Percentiles rank a stretch among this genome's conserved stretches.
Evolutionary conservation across 1,284 basidiomycete species (phyloP).

Genomic region (Sutorius eximius): DNA sequence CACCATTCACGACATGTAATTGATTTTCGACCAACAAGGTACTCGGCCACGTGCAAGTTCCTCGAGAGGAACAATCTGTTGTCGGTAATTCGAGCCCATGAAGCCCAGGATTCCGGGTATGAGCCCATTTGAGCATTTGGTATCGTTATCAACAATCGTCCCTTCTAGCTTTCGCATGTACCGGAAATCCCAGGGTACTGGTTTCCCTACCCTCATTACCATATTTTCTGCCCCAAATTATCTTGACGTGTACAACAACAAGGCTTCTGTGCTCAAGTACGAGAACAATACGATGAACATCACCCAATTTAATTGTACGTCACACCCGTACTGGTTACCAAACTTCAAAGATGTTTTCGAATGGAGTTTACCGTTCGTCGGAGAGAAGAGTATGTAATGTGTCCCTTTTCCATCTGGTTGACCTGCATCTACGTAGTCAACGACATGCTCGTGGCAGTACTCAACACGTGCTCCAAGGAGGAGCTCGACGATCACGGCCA

Average conservation of each 20-base stretch:
- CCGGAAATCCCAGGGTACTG: constrained; percentile 91
- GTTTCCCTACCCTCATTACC: constrained; percentile 94
- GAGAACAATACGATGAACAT: constrained; percentile 97
- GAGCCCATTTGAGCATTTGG: constrained; percentile 20
- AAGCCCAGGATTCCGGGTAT: constrained; percentile 92
- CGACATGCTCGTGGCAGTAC: constrained; percentile 93
- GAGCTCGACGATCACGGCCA: constrained; percentile 72
- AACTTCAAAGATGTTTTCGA: constrained; percentile 96
- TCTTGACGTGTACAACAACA: constrained; percentile 95
- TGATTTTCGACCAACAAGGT: constrained; percentile 10
- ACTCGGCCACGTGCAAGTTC: constrained; percentile 82
- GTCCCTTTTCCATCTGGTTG: background rate
- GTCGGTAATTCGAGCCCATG: constrained; percentile 91
- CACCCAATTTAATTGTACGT: constrained; percentile 92
- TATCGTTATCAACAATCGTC: background rate
- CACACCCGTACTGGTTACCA: constrained; percentile 92
- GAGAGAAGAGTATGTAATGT: constrained; percentile 80
- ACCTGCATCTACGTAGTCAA: constrained; percentile 56
- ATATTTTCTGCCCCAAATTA: constrained; percentile 96
- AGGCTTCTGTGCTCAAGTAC: constrained; percentile 94
- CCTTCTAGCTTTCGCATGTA: constrained; percentile 85
- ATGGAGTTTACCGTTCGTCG: constrained; percentile 87
- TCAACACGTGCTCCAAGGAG: constrained; percentile 93
- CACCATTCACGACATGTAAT: background rate
- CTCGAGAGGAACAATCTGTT: constrained; percentile 89